Percentiles rank a stretch among this genome's conserved stretches.
Conservation (phyloP, 1,139 yeast genomes). For the Pichia sp. region DNA sequence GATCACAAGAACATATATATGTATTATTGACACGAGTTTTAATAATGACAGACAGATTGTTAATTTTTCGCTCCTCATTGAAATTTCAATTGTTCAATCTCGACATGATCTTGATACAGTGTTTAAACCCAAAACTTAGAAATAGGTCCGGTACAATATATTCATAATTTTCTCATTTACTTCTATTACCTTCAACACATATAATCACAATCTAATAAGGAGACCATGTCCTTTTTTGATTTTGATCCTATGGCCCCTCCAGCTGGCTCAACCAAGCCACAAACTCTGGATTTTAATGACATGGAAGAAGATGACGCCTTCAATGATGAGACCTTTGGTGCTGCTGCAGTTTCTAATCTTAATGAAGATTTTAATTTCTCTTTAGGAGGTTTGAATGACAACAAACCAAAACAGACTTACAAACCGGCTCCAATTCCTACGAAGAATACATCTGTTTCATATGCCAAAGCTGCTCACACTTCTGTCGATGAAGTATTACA, state of each 20-base stretch:
- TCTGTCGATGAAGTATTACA: constrained; percentile 40
- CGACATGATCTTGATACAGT: too few species aligned
- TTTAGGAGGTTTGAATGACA: constrained; percentile 22
- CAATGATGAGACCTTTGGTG: constrained; percentile 87
- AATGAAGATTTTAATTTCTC: constrained; percentile 76
- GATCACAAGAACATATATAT: too few species aligned
- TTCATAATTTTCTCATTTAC: too few species aligned
- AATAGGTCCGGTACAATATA: too few species aligned
- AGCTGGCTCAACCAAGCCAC: constrained; percentile 17
- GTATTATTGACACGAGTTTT: too few species aligned
- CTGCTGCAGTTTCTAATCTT: constrained; percentile 38
- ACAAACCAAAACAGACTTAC: constrained; percentile 12
- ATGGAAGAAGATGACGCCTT: constrained; percentile 74
- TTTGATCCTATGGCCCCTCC: constrained; percentile 43
- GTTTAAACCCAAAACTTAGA: too few species aligned
- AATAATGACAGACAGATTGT: too few species aligned
- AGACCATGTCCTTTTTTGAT: constrained; percentile 54
- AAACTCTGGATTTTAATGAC: constrained; percentile 69
- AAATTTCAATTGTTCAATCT: too few species aligned
- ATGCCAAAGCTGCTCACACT: constrained; percentile 50
- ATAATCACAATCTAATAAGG: too few species aligned
- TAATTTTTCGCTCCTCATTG: too few species aligned
- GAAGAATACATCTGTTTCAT: constrained; percentile 30
- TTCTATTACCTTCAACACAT: too few species aligned
- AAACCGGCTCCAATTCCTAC: constrained; percentile 22